phyloP scores from a whole-genome alignment of 2,329 filamentous ascomycete species.

The Pseudopithomyces maydicus region DNA sequence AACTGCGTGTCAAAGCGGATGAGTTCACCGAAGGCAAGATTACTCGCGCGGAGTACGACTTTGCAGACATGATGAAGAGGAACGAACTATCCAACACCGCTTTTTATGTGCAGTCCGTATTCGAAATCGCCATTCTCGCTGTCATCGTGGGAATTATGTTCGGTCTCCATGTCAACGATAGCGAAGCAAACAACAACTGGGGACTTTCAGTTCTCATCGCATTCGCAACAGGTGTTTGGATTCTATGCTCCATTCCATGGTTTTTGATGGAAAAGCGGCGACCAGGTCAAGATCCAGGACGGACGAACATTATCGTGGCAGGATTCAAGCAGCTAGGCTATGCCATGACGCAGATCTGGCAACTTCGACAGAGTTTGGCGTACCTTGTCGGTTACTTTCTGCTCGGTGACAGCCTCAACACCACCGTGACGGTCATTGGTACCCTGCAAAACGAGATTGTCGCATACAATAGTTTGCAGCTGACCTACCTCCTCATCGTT shows the following conservation, averaged over 20 bases:
- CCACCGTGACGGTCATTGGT: constrained; percentile 69
- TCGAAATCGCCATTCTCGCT: constrained; percentile 60
- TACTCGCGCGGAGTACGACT: constrained; percentile 63
- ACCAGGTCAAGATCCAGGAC: constrained; percentile 61
- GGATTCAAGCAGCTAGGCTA: constrained; percentile 65
- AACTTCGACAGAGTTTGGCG: constrained; percentile 67
- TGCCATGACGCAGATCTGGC: constrained; percentile 65
- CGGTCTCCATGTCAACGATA: constrained; percentile 63
- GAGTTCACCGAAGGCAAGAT: constrained; percentile 55
- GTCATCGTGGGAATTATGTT: constrained; percentile 34
- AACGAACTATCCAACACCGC: constrained; percentile 24
- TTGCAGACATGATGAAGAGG: constrained; percentile 9
- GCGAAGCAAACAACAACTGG: constrained; percentile 67
- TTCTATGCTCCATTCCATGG: constrained; percentile 69
- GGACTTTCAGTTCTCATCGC: constrained; percentile 69
- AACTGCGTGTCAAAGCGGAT: constrained; percentile 59
- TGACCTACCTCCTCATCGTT: constrained; percentile 70
- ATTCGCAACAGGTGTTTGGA: constrained; percentile 68
- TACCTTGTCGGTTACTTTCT: constrained; percentile 70
- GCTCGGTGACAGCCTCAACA: constrained; percentile 72
- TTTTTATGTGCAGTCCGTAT: constrained; percentile 17
- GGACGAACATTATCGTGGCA: constrained; percentile 59
- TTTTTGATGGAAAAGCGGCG: constrained; percentile 68
- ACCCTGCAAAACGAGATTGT: constrained; percentile 70
- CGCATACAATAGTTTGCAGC: constrained; percentile 66